Percentiles rank a stretch among this genome's conserved stretches.
Conservation (phyloP, 2,329 filamentous ascomycete genomes). For the Xylariomycetidae sp. region DNA sequence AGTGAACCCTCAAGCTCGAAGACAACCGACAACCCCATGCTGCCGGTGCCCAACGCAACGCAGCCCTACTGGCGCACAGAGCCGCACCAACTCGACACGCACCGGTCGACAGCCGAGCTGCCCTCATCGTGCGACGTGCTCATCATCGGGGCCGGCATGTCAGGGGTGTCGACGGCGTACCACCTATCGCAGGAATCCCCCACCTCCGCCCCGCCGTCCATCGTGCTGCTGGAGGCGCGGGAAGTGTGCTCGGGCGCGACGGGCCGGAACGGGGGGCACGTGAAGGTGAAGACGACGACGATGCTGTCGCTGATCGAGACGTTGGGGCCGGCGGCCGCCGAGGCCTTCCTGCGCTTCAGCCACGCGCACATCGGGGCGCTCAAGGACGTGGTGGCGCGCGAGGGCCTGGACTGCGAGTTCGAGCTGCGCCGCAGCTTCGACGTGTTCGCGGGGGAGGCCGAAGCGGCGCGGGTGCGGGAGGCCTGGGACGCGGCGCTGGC, state of each 20-base stretch:
- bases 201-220: constrained; percentile 3
- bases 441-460: constrained; percentile 4
- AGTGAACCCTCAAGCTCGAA: not conserved
- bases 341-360: constrained; percentile 3
- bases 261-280: constrained; percentile 13
- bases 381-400: constrained; percentile 9
- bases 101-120: constrained; percentile 8
- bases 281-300: constrained; percentile 8
- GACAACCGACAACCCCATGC: constrained; percentile 2
- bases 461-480: constrained; percentile 1
- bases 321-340: not conserved
- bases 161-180: constrained; percentile 10
- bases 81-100: constrained; percentile 10
- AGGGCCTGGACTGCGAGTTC: constrained; percentile 12
- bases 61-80: constrained; percentile 10
- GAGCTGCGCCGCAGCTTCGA: constrained; percentile 13
- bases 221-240: constrained; percentile 11
- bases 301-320: not conserved
- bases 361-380: constrained; percentile 7
- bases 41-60: constrained; percentile 9
- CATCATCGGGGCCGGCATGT: constrained; percentile 11
- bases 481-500: not conserved
- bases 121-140: constrained; percentile 8
- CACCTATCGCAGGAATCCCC: constrained; percentile 2
- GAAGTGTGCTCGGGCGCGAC: constrained; percentile 12